Percentiles rank a stretch among this genome's conserved stretches.
These are phyloP conservation scores for Pinus albicaulis DNA, from an alignment of 75 land plant genomes.

Conservation along the genomic window DNA sequence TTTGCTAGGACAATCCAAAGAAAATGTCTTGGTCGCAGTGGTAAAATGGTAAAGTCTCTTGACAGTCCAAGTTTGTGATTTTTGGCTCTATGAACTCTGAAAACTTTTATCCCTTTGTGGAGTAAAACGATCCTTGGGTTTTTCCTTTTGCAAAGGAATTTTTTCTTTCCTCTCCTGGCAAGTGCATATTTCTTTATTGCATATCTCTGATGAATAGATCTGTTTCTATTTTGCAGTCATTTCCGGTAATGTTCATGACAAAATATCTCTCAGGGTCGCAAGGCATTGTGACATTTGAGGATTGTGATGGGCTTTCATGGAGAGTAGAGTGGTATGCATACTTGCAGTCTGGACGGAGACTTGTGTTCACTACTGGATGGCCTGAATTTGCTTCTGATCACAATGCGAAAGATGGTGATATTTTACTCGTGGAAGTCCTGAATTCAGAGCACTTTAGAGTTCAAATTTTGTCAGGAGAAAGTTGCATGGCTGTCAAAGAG, in stretches of 20 bases:
- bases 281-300: constrained; percentile 20
- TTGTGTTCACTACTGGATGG: constrained; percentile 28
- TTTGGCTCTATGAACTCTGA: not conserved
- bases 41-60: constrained; percentile 21
- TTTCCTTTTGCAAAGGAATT: not conserved
- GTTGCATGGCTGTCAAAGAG: not conserved
- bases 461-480: constrained; percentile 15
- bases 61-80: not conserved
- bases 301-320: constrained; percentile 14
- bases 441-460: constrained; percentile 16
- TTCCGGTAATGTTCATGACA: constrained; percentile 28
- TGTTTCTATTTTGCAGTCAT: constrained; percentile 16
- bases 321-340: constrained; percentile 21
- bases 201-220: not conserved
- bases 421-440: constrained; percentile 17
- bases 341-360: constrained; percentile 29
- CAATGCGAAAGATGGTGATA: constrained; percentile 24
- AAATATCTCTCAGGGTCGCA: constrained; percentile 20
- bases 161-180: not conserved
- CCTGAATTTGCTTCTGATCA: constrained; percentile 20
- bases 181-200: not conserved
- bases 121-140: not conserved
- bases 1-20: constrained; percentile 28
- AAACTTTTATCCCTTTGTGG: not conserved
- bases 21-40: constrained; percentile 23